Percentiles rank a stretch among this genome's conserved stretches.
Evolutionary conservation across 2,329 filamentous ascomycete genomes (phyloP).

Genomic region (Hypoxylon sp.): DNA sequence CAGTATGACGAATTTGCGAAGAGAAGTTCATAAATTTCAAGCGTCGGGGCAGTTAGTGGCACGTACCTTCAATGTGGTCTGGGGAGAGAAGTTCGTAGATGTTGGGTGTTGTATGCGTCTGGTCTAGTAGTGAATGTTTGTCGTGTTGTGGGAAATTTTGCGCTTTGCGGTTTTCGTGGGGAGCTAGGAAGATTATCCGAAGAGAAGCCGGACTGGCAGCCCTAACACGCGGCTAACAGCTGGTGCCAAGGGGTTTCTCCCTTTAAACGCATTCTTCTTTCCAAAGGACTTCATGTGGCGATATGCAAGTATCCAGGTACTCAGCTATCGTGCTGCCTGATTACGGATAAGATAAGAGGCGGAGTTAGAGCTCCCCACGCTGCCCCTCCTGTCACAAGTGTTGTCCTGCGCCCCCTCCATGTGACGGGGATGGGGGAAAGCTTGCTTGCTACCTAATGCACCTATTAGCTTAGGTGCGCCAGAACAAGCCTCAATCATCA

Average conservation of each 20-base stretch:
- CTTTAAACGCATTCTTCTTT: neutral
- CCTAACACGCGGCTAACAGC: constrained; percentile 22
- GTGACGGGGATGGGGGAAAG: constrained; percentile 19
- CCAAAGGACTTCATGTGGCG: neutral
- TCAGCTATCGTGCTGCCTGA: neutral
- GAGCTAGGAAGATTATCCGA: constrained; percentile 45
- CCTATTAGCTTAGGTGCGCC: neutral
- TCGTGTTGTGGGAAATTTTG: constrained; percentile 42
- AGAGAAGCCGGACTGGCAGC: constrained; percentile 44
- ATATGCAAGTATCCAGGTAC: neutral
- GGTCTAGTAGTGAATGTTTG: constrained; percentile 24
- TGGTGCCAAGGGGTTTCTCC: neutral
- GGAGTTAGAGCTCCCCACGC: neutral
- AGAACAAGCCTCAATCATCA: neutral
- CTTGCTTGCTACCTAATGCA: constrained; percentile 12
- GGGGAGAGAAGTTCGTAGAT: constrained; percentile 42
- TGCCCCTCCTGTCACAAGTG: neutral
- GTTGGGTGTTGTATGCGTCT: constrained; percentile 38
- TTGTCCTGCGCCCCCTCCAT: constrained; percentile 22
- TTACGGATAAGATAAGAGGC: constrained; percentile 21
- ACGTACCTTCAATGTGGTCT: constrained; percentile 46
- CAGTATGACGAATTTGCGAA: constrained; percentile 15
- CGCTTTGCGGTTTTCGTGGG: constrained; percentile 48
- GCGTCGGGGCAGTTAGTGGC: neutral
- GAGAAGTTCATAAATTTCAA: neutral